Evolutionary conservation across 176 grass and related monocot genomes (phyloP).

Genomic region (Tillandsia fasciculata): DNA sequence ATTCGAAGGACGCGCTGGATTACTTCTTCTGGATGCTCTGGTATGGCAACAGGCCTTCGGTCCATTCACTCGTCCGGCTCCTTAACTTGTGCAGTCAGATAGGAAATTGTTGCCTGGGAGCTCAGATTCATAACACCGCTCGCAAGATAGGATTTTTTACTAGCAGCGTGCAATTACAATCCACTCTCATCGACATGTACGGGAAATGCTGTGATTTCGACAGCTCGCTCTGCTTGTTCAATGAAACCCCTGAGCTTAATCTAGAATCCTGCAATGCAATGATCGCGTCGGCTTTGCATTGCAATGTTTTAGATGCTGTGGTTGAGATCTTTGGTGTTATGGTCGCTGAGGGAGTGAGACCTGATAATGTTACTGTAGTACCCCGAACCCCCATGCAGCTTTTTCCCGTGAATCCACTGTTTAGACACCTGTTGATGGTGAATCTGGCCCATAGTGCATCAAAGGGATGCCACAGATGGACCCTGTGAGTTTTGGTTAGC

Average conservation of each 20-base stretch:
- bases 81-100: slow-evolving; percentile 15
- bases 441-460: too few relatives aligned
- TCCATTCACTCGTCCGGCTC: slow-evolving; percentile 16
- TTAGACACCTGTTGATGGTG: too few relatives aligned
- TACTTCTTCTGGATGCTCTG: slow-evolving; percentile 28
- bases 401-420: too few relatives aligned
- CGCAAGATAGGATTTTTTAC: slow-evolving; percentile 16
- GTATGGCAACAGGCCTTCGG: slow-evolving; percentile 19
- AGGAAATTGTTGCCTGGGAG: neutral
- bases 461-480: too few relatives aligned
- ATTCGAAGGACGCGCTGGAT: slow-evolving; percentile 12
- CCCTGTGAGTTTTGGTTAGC: too few relatives aligned
- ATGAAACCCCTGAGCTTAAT: slow-evolving; percentile 6
- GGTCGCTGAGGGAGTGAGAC: slow-evolving; percentile 18
- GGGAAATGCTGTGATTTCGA: slow-evolving; percentile 25
- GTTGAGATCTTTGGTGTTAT: slow-evolving; percentile 18
- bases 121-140: slow-evolving; percentile 21
- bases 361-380: slow-evolving; percentile 24
- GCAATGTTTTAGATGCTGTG: slow-evolving; percentile 8
- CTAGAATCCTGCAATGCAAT: slow-evolving; percentile 27
- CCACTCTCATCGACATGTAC: slow-evolving; percentile 28
- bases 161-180: slow-evolving; percentile 17
- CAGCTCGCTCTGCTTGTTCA: neutral
- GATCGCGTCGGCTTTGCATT: slow-evolving; percentile 19
- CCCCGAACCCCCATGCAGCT: too few relatives aligned